Evolutionary conservation across 2,329 filamentous ascomycete genomes (phyloP), one percentile per base, ranked within the genome.

Genomic region (Alternaria metachromatica): DNA sequence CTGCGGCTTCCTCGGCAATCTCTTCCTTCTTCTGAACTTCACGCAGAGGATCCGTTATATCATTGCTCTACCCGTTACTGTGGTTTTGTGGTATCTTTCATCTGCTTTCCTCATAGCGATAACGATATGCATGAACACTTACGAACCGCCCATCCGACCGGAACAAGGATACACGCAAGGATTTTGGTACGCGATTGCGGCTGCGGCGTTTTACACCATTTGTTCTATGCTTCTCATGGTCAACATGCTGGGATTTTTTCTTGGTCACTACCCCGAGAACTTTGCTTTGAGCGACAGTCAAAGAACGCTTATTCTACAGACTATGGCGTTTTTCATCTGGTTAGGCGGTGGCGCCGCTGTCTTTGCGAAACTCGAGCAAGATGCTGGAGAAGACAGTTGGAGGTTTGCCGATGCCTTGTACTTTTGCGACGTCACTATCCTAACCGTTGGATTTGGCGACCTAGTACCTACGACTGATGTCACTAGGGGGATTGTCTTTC

Each of bases 251-350:
- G 93, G 93, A 9, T 94, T 94, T 50, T 87, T 88, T 61, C 81
- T 90, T 0, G 89, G 89, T 0, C 91, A 92, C 69, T 97, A 97
- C 72, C 86, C 86, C 7, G 90, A 92, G 70, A 90, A 93, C 72
- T 97, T 97, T 70, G 83, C 86, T 5, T 84, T 97, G 23, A 94
- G 91, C 0, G 87, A 90, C 57, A 91, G 90, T 64, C 94, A 97
- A 78, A 87, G 94, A 10, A 97, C 93, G 0, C 83, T 97, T 21
- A 97, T 97, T 84, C 81, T 97, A 26, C 94, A 97, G 80, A 97
- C 93, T 2, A 96, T 96, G 80, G 83, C 92, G 59, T 92, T 96
- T 75, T 89, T 97, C 55, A 81, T 92, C 51, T 97, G 96, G 84
- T 83, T 97, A 0, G 88, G 92, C 0, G 80, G 93, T 3, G 94